A percentile compares a stretch with the other conserved stretches of the same genome.
Evolutionary conservation across 1,284 basidiomycete genomes (phyloP).

Genomic region (Neolentinus lepideus): DNA sequence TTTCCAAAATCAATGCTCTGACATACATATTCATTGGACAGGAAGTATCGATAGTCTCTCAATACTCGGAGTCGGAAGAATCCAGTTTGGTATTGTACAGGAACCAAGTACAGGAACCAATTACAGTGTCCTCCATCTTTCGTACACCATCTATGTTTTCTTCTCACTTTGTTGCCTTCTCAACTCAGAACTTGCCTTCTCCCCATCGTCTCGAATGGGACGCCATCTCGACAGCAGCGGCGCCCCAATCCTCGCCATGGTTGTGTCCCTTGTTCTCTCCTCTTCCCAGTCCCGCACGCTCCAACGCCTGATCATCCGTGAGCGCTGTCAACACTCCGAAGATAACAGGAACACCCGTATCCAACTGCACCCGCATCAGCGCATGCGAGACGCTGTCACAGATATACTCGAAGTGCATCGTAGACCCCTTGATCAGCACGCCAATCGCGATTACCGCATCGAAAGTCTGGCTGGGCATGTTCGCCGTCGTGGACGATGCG

Average conservation of each 20-base stretch:
- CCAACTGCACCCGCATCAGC: constrained; percentile 91
- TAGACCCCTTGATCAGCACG: constrained; percentile 94
- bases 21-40: too few species aligned
- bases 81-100: too few species aligned
- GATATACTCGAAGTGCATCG: constrained; percentile 99
- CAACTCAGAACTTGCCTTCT: constrained; percentile 42
- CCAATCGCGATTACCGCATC: constrained; percentile 96
- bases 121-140: not conserved
- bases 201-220: constrained; percentile 68
- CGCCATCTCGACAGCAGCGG: constrained; percentile 92
- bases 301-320: constrained; percentile 90
- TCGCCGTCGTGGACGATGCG: constrained; percentile 14
- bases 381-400: constrained; percentile 88
- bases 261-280: constrained; percentile 75
- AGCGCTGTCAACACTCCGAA: constrained; percentile 95
- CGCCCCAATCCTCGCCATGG: constrained; percentile 95
- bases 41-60: too few species aligned
- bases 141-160: not conserved
- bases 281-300: constrained; percentile 78
- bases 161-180: not conserved
- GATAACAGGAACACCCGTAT: constrained; percentile 92
- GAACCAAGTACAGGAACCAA: not conserved
- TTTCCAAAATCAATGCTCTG: too few species aligned
- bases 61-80: too few species aligned
- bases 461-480: constrained; percentile 63